Conservation (phyloP, 768 basidiomycete genomes). For the Tricholoma matsutake region DNA sequence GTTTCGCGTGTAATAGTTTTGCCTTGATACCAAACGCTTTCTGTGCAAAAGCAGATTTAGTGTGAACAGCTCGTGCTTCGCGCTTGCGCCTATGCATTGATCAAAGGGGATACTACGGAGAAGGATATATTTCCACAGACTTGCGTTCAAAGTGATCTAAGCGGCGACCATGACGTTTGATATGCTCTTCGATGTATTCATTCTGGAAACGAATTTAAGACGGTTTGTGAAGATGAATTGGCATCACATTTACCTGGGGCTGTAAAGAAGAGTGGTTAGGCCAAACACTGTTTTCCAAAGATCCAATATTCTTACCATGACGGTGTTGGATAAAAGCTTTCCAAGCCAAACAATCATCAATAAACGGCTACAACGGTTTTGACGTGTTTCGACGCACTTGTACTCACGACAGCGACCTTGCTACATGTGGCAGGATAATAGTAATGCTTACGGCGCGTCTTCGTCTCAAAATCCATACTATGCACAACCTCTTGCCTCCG, state of each 20-base stretch:
- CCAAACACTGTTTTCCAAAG: conserved; percentile 2
- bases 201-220: conserved; percentile 52
- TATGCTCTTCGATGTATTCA: conserved; percentile 99
- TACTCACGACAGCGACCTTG: conserved; percentile 6
- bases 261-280: conserved; percentile 27
- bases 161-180: conserved; percentile 93
- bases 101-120: conserved; percentile 3
- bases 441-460: conserved; percentile 55
- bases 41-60: conserved; percentile 81
- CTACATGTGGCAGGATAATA: conserved; percentile 76
- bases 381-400: conserved; percentile 2
- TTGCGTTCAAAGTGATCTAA: conserved; percentile 95
- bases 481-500: conserved; percentile 46
- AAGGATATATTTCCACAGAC: conserved; percentile 43
- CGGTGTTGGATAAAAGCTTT: conserved; percentile 24
- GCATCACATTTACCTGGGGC: conserved; percentile 59
- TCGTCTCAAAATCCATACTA: conserved; percentile 63
- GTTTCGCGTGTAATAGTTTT: conserved; percentile 95
- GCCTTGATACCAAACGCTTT: conserved; percentile 96
- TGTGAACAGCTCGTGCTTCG: conserved; percentile 75
- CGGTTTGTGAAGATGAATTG: not conserved
- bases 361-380: conserved; percentile 4
- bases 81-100: conserved; percentile 63
- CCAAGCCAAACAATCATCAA: conserved; percentile 29
- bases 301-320: conserved; percentile 38